Percentiles rank a stretch among this genome's conserved stretches.
Evolutionary conservation across 305 asterid genomes (phyloP).

Genomic region (Fraxinus ornus): DNA sequence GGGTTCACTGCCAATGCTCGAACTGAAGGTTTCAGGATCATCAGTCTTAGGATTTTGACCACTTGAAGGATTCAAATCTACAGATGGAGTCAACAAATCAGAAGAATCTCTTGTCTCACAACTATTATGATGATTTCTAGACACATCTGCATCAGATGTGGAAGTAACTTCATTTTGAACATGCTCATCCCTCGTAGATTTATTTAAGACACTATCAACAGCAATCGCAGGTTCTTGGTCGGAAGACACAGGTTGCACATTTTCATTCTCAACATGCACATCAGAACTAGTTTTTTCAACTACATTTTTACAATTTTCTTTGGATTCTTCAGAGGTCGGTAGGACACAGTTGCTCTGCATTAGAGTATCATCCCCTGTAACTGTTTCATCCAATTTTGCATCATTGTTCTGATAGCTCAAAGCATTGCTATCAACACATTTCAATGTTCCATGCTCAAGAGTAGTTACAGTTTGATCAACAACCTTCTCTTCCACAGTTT

Average conservation of each 20-base stretch:
- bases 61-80: constrained; percentile 42
- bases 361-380: constrained; percentile 34
- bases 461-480: constrained; percentile 27
- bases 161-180: constrained; percentile 31
- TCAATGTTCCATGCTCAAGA: constrained; percentile 21
- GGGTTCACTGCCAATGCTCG: constrained; percentile 57
- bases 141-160: constrained; percentile 34
- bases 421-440: constrained; percentile 27
- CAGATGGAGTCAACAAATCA: constrained; percentile 32
- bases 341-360: constrained; percentile 29
- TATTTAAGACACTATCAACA: constrained; percentile 31
- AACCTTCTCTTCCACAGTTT: constrained; percentile 33
- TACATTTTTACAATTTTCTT: constrained; percentile 21
- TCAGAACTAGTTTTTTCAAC: constrained; percentile 29
- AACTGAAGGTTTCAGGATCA: constrained; percentile 43
- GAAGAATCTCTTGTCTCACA: constrained; percentile 35
- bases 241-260: constrained; percentile 27
- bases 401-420: constrained; percentile 27
- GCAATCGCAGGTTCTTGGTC: constrained; percentile 34
- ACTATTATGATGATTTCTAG: constrained; percentile 35
- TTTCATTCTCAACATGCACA: constrained; percentile 32
- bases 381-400: constrained; percentile 35
- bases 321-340: constrained; percentile 36
- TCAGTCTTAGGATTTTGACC: constrained; percentile 32
- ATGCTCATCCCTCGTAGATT: constrained; percentile 30